These are phyloP conservation scores for Arachis hypogaea DNA, from an alignment of 306 rosid species.

Conservation along the genomic window DNA sequence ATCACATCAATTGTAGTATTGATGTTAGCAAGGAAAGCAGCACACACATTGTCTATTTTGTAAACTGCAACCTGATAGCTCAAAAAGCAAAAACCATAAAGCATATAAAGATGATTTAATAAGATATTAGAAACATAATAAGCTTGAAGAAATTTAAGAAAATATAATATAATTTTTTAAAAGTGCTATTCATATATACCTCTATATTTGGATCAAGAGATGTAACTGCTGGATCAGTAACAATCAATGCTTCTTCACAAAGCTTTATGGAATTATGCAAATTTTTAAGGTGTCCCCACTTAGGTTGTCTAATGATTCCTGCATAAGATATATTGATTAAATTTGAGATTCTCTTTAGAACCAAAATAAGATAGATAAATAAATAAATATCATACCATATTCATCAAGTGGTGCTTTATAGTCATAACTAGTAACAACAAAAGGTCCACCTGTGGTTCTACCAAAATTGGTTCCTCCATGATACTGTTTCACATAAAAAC, in stretches of 20 bases:
- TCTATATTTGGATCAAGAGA: conserved; percentile 74
- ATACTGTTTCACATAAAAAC: conserved; percentile 60
- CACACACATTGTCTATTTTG: conserved; percentile 66
- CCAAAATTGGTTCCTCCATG: conserved; percentile 98
- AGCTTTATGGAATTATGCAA: conserved; percentile 84
- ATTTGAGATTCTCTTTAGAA: too few species aligned
- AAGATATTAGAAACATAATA: too few species aligned
- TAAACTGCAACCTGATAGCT: conserved; percentile 72
- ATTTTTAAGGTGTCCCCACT: conserved; percentile 96
- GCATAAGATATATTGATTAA: conserved; percentile 36
- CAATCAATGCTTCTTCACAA: conserved; percentile 76
- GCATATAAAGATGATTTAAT: too few species aligned
- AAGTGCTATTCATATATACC: conserved; percentile 46
- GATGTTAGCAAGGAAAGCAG: conserved; percentile 83
- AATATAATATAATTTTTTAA: too few species aligned
- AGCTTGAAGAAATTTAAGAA: too few species aligned
- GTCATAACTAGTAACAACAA: conserved; percentile 85
- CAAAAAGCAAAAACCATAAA: conserved; percentile 9
- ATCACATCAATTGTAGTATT: conserved; percentile 61
- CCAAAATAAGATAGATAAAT: too few species aligned
- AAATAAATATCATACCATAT: conserved; percentile 66
- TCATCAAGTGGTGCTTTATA: conserved; percentile 95
- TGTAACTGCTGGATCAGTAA: conserved; percentile 72
- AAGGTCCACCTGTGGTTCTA: conserved; percentile 80
- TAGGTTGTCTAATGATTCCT: conserved; percentile 89